Conservation (phyloP, 2,329 filamentous ascomycete species). For the Incumbomyces lentus region DNA sequence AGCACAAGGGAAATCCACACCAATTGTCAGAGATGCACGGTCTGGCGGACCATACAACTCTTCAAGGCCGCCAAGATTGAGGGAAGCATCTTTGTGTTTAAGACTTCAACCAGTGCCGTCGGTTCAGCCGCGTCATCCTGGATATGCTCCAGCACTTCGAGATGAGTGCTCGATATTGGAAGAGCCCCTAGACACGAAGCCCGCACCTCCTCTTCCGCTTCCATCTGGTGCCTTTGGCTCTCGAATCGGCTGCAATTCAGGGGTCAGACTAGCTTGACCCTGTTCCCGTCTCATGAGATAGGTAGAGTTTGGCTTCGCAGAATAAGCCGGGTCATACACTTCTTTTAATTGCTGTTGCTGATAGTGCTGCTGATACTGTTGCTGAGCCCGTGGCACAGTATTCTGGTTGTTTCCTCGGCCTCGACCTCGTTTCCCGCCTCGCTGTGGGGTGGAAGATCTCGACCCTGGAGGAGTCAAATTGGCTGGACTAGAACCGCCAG, state of each 20-base stretch:
- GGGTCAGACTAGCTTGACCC: conserved; percentile 8
- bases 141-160: too few species aligned
- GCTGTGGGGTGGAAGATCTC: conserved; percentile 27
- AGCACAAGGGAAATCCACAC: too few species aligned
- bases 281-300: conserved; percentile 36
- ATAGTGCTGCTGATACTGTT: conserved; percentile 14
- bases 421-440: conserved; percentile 38
- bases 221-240: conserved; percentile 68
- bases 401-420: conserved; percentile 11
- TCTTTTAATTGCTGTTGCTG: conserved; percentile 40
- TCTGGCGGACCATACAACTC: too few species aligned
- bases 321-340: conserved; percentile 68
- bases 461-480: conserved; percentile 49
- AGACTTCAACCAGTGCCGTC: too few species aligned
- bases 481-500: conserved; percentile 53
- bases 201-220: conserved; percentile 66
- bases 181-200: conserved; percentile 41
- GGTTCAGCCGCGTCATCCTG: too few species aligned
- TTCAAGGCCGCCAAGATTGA: too few species aligned
- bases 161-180: too few species aligned
- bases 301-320: conserved; percentile 50
- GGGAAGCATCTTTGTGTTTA: too few species aligned
- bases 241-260: conserved; percentile 50
- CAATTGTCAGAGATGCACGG: too few species aligned
- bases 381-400: conserved; percentile 22